Evolutionary conservation across 345 rosid species (phyloP).

Genomic region (Salix suchowensis): DNA sequence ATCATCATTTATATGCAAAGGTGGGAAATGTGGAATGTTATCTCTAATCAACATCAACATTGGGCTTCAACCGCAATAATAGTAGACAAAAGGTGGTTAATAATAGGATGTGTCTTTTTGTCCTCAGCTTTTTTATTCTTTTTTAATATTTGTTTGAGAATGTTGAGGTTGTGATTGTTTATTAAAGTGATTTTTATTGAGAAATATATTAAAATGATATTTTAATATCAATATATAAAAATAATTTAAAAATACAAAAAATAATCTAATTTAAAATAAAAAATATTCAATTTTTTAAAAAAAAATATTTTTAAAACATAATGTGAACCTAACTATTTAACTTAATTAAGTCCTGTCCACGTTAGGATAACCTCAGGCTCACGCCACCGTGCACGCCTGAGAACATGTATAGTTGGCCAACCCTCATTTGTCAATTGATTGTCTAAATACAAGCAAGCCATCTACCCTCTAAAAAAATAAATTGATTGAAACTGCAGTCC

Average conservation of each 20-base stretch:
- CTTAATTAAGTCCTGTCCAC: slow-evolving; percentile 25
- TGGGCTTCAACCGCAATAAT: neutral
- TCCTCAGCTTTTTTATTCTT: slow-evolving; percentile 11
- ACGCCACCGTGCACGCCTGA: slow-evolving; percentile 34
- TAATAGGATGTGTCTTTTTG: slow-evolving; percentile 20
- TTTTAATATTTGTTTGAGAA: no score
- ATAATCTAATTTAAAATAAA: no score
- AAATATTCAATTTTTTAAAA: no score
- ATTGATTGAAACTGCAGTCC: neutral
- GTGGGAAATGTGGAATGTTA: slow-evolving; percentile 29
- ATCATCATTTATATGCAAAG: slow-evolving; percentile 20
- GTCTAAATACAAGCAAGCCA: neutral
- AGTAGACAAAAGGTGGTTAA: slow-evolving; percentile 26
- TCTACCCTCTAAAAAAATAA: neutral
- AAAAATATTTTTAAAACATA: no score
- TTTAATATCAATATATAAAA: no score
- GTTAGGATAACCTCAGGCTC: slow-evolving; percentile 46
- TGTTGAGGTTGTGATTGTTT: no score
- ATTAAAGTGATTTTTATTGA: no score
- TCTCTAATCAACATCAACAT: slow-evolving; percentile 31
- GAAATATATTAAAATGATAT: no score
- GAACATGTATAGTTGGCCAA: slow-evolving; percentile 20
- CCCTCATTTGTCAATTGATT: neutral
- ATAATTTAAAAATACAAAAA: no score
- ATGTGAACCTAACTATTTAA: neutral